Percentiles rank a stretch among this genome's conserved stretches.
These are phyloP conservation scores for Penicillium hordei DNA, from an alignment of 2,329 filamentous ascomycete species.

Conservation along the genomic window DNA sequence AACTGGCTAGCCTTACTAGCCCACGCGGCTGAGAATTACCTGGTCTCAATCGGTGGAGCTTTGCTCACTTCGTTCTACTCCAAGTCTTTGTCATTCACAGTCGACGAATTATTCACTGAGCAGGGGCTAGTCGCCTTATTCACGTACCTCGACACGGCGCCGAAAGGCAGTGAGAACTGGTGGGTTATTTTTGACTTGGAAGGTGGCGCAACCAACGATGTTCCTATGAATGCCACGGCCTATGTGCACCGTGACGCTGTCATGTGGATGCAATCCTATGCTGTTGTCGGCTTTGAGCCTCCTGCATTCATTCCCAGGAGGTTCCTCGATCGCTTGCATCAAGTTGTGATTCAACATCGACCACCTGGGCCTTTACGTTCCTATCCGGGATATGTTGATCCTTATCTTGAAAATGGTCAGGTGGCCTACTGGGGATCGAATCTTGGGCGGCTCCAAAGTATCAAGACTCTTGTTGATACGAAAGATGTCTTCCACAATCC, in stretches of 20 bases:
- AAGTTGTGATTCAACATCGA: conserved; percentile 31
- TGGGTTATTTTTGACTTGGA: conserved; percentile 63
- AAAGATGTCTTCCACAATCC: conserved; percentile 59
- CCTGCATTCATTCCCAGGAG: conserved; percentile 44
- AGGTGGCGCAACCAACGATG: conserved; percentile 61
- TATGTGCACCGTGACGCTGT: conserved; percentile 65
- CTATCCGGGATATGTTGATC: conserved; percentile 66
- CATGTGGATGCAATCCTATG: conserved; percentile 65
- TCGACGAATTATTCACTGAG: conserved; percentile 50
- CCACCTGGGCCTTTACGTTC: conserved; percentile 47
- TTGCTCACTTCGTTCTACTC: conserved; percentile 55
- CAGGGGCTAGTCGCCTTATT: conserved; percentile 53
- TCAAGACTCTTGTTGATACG: conserved; percentile 58
- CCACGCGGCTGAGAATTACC: conserved; percentile 29
- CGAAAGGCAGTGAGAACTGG: conserved; percentile 58
- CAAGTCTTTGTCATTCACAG: conserved; percentile 57
- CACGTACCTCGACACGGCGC: conserved; percentile 51
- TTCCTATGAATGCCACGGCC: conserved; percentile 56
- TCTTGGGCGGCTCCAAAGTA: conserved; percentile 46
- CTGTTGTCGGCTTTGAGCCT: conserved; percentile 48
- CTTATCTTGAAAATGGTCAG: conserved; percentile 48
- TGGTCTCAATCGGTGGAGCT: conserved; percentile 33
- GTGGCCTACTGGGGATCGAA: conserved; percentile 58
- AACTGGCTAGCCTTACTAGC: conserved; percentile 33
- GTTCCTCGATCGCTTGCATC: conserved; percentile 56